Percentiles rank a stretch among this genome's conserved stretches.
These are phyloP conservation scores for Crassisporium funariophilum DNA, from an alignment of 768 basidiomycete species.

Conservation along the genomic window DNA sequence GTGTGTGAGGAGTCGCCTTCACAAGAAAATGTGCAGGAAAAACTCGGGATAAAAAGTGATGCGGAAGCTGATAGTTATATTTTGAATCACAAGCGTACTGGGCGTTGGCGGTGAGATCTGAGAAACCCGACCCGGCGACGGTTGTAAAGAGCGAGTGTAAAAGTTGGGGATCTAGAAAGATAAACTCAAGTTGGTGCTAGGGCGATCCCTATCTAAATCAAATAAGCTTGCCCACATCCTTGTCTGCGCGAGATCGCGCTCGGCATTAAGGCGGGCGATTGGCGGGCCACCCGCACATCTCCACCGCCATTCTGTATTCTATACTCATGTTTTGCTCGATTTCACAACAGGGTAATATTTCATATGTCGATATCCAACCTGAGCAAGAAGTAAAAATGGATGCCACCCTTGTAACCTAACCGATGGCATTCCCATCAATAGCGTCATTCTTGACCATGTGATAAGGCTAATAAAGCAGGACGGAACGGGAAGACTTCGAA, in stretches of 20 bases:
- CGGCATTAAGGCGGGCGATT: slow-evolving; percentile 27
- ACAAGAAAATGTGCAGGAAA: slow-evolving; percentile 9
- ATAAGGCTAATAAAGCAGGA: slow-evolving; percentile 22
- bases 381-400: too few species aligned
- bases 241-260: too few species aligned
- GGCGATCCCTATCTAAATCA: neutral
- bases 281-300: slow-evolving; percentile 25
- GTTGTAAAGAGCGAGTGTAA: neutral
- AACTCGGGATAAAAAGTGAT: slow-evolving; percentile 3
- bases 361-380: too few species aligned
- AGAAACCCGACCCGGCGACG: too few species aligned
- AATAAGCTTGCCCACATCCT: too few species aligned
- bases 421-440: too few species aligned
- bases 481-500: slow-evolving; percentile 17
- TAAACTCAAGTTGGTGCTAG: slow-evolving; percentile 1
- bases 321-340: slow-evolving; percentile 4
- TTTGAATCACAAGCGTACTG: neutral
- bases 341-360: too few species aligned
- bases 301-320: slow-evolving; percentile 9
- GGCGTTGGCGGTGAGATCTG: neutral
- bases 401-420: too few species aligned
- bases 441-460: slow-evolving; percentile 26
- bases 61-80: neutral
- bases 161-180: neutral
- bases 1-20: too few species aligned